These are phyloP conservation scores for Stagonosporopsis tanaceti DNA, from an alignment of 2,329 filamentous ascomycete genomes.

Conservation along the genomic window DNA sequence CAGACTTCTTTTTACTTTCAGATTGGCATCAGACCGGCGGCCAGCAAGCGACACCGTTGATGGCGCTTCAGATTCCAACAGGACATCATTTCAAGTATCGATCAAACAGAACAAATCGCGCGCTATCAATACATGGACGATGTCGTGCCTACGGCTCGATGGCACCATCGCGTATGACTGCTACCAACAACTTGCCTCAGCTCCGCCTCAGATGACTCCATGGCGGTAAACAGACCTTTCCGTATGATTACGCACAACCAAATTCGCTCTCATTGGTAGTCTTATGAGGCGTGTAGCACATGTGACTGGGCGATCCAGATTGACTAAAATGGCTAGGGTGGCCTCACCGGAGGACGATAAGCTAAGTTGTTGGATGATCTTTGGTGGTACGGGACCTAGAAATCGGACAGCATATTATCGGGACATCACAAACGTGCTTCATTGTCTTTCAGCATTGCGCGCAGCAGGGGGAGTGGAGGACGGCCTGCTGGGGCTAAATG, in stretches of 20 bases:
- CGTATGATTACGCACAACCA: background rate
- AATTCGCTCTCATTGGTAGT: constrained; percentile 1
- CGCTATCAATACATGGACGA: background rate
- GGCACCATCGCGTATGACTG: background rate
- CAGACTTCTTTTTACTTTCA: background rate
- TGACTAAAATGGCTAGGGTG: constrained; percentile 11
- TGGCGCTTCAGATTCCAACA: background rate
- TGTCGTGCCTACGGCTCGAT: background rate
- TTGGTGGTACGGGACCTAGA: constrained; percentile 1
- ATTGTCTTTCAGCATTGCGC: constrained; percentile 15
- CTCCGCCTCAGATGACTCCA: background rate
- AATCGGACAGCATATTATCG: background rate
- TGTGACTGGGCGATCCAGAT: constrained; percentile 8
- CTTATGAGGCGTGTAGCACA: constrained; percentile 1
- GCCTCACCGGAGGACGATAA: background rate
- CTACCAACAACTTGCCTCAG: background rate
- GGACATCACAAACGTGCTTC: constrained; percentile 5
- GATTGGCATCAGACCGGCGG: constrained; percentile 11
- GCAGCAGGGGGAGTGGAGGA: constrained; percentile 7
- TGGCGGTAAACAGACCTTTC: constrained; percentile 17
- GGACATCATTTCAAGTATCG: constrained; percentile 24
- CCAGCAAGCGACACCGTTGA: background rate
- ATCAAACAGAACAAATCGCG: background rate
- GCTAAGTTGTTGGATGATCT: constrained; percentile 9
- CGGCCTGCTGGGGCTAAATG: constrained; percentile 28